These are phyloP conservation scores for Centaurea solstitialis DNA, from an alignment of 129 eudicot species.

Conservation along the genomic window DNA sequence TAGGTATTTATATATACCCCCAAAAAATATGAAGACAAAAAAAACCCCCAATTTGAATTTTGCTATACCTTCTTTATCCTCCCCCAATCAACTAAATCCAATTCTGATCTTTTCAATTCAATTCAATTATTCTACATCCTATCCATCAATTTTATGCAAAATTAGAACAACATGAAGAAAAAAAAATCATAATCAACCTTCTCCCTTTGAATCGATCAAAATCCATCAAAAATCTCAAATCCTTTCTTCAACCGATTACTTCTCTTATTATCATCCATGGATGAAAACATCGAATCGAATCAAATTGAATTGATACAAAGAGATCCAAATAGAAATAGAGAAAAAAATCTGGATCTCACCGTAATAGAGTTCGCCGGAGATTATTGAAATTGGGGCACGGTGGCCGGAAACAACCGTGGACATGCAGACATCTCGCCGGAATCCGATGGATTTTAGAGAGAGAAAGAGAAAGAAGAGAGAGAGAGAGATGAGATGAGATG, in stretches of 20 bases:
- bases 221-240: slow-evolving; percentile 12
- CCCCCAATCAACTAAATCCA: slow-evolving; percentile 12
- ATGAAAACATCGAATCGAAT: slow-evolving; percentile 11
- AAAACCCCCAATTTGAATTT: slow-evolving; percentile 18
- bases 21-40: background rate
- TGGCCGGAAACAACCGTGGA: background rate
- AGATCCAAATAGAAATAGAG: background rate
- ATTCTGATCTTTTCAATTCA: slow-evolving; percentile 10
- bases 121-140: slow-evolving; percentile 13
- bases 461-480: slow-evolving; percentile 16
- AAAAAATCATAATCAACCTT: background rate
- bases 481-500: slow-evolving; percentile 28
- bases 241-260: slow-evolving; percentile 5
- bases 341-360: slow-evolving; percentile 19
- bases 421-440: slow-evolving; percentile 13
- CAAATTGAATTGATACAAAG: background rate
- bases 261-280: background rate
- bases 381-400: background rate
- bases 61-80: slow-evolving; percentile 20
- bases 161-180: background rate
- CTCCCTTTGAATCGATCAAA: slow-evolving; percentile 17
- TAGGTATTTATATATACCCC: slow-evolving; percentile 12
- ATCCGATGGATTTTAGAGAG: slow-evolving; percentile 1
- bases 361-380: slow-evolving; percentile 8
- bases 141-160: slow-evolving; percentile 7